These are phyloP conservation scores for Aphanoascus verrucosus DNA, from an alignment of 2,329 filamentous ascomycete genomes.

Conservation along the genomic window DNA sequence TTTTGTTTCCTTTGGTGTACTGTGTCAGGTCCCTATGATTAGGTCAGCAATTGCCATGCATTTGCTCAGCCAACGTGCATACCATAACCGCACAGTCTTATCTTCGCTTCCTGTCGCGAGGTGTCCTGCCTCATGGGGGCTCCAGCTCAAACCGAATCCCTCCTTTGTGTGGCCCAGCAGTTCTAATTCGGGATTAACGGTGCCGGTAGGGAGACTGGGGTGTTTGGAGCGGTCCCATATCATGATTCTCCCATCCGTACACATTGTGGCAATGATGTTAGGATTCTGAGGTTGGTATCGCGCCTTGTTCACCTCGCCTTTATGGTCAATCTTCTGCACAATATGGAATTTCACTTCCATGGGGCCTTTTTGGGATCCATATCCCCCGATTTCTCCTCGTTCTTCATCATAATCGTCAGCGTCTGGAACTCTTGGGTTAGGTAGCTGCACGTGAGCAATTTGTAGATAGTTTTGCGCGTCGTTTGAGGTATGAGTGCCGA, in stretches of 20 bases:
- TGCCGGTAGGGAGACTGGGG: slow-evolving; percentile 61
- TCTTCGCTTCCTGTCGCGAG: slow-evolving; percentile 89
- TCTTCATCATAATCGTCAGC: slow-evolving; percentile 83
- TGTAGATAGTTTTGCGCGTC: slow-evolving; percentile 82
- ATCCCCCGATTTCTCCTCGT: slow-evolving; percentile 84
- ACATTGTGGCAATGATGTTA: slow-evolving; percentile 89
- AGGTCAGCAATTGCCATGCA: not conserved
- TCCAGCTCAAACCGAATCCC: slow-evolving; percentile 91
- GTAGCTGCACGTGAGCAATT: slow-evolving; percentile 87
- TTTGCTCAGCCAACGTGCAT: slow-evolving; percentile 22
- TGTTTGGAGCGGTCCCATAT: slow-evolving; percentile 97
- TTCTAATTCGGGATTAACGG: slow-evolving; percentile 70
- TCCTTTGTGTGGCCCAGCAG: slow-evolving; percentile 76
- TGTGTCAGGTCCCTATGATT: slow-evolving; percentile 62
- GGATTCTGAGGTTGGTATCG: slow-evolving; percentile 96
- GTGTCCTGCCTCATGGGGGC: slow-evolving; percentile 66
- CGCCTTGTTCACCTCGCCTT: slow-evolving; percentile 95
- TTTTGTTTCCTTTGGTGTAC: slow-evolving; percentile 58
- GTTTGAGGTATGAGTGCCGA: slow-evolving; percentile 89
- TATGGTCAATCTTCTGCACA: slow-evolving; percentile 91
- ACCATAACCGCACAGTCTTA: slow-evolving; percentile 84
- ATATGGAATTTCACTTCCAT: slow-evolving; percentile 75
- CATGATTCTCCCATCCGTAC: slow-evolving; percentile 74
- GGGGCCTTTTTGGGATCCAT: slow-evolving; percentile 62
- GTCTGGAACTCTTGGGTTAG: slow-evolving; percentile 59